Percentiles rank a stretch among this genome's conserved stretches.
These are phyloP conservation scores for Ascochyta rabiei DNA, from an alignment of 2,329 filamentous ascomycete genomes.

Conservation along the genomic window DNA sequence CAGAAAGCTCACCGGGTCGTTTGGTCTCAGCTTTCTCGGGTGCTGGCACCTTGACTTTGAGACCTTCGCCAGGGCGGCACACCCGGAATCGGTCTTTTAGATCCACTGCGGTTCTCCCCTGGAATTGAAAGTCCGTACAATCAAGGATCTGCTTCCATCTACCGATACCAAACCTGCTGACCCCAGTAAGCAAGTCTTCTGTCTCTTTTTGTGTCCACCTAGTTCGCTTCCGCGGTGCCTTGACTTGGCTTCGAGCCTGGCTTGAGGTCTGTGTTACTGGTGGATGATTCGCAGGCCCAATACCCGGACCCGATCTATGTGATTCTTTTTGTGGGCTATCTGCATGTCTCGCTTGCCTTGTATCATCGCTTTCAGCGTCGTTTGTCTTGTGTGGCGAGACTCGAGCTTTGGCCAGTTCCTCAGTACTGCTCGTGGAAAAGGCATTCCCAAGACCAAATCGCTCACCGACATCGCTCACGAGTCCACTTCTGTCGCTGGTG, in stretches of 20 bases:
- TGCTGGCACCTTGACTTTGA: slow-evolving; percentile 41
- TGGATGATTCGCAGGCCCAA: background rate
- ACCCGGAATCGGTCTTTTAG: slow-evolving; percentile 67
- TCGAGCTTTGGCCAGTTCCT: slow-evolving; percentile 1
- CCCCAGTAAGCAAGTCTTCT: slow-evolving; percentile 61
- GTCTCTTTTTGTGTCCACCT: slow-evolving; percentile 70
- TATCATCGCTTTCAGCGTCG: background rate
- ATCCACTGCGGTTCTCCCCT: slow-evolving; percentile 65
- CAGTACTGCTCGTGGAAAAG: background rate
- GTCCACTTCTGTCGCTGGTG: slow-evolving; percentile 53
- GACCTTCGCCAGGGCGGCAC: slow-evolving; percentile 54
- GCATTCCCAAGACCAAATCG: background rate
- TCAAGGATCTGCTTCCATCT: slow-evolving; percentile 69
- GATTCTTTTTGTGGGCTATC: background rate
- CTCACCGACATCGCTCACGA: slow-evolving; percentile 28
- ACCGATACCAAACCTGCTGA: slow-evolving; percentile 66
- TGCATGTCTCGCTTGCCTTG: background rate
- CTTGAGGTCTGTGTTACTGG: slow-evolving; percentile 3
- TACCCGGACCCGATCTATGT: background rate
- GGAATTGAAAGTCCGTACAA: slow-evolving; percentile 62
- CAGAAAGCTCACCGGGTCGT: background rate
- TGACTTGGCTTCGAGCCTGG: slow-evolving; percentile 23
- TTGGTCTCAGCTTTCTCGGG: slow-evolving; percentile 33
- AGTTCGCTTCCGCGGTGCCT: slow-evolving; percentile 60
- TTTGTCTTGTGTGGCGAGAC: background rate